Evolutionary conservation across 768 basidiomycete species (phyloP).

Genomic region (Leucocoprinus birnbaumii): DNA sequence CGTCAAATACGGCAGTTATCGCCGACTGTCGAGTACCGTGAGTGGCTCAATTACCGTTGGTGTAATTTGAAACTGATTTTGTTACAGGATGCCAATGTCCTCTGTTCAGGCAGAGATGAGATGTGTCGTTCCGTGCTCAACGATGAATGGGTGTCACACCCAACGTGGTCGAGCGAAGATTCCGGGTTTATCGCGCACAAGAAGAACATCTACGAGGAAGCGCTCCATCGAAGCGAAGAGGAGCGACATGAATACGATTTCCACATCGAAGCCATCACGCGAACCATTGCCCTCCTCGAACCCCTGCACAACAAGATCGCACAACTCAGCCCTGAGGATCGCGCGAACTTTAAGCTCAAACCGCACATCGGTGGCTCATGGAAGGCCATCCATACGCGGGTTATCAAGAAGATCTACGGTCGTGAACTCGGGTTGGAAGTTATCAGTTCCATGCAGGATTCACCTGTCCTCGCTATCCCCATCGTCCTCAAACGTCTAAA

Average conservation of each 20-base stretch:
- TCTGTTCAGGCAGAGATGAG: constrained; percentile 93
- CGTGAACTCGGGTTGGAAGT: constrained; percentile 81
- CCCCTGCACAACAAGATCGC: constrained; percentile 88
- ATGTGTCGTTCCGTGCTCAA: constrained; percentile 97
- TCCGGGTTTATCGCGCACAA: constrained; percentile 87
- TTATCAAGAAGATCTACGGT: constrained; percentile 97
- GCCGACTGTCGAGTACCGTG: constrained; percentile 77
- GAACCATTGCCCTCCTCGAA: constrained; percentile 88
- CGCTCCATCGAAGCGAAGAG: constrained; percentile 93
- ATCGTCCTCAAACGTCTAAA: constrained; percentile 87
- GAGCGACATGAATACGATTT: constrained; percentile 99
- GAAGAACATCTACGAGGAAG: constrained; percentile 97
- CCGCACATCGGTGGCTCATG: constrained; percentile 82
- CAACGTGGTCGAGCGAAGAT: constrained; percentile 93
- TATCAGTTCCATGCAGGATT: constrained; percentile 88
- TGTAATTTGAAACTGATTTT: not conserved
- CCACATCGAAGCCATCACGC: constrained; percentile 92
- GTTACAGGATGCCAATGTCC: constrained; percentile 75
- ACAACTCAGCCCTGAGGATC: constrained; percentile 75
- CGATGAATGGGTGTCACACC: constrained; percentile 98
- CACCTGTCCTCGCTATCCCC: constrained; percentile 83
- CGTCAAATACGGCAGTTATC: constrained; percentile 84
- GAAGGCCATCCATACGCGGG: constrained; percentile 89
- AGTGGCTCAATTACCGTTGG: constrained; percentile 26
- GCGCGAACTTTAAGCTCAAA: constrained; percentile 79